Evolutionary conservation across 1,284 basidiomycete genomes (phyloP).

Genomic region (Polyporus tsugae): DNA sequence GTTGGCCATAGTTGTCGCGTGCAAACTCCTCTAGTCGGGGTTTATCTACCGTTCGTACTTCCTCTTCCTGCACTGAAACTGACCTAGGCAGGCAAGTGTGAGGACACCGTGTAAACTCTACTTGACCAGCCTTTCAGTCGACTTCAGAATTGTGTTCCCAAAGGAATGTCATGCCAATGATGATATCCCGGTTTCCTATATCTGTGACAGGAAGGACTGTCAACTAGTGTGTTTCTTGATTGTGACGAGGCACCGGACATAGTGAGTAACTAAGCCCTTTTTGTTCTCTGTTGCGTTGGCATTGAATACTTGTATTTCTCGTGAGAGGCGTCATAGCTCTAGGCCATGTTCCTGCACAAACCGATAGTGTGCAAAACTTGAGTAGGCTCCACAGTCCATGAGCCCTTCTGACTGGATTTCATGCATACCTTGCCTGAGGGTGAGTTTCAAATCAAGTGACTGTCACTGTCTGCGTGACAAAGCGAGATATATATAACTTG

Average conservation of each 20-base stretch:
- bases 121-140: conserved; percentile 12
- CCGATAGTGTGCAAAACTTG: no score
- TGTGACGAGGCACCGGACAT: no score
- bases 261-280: no score
- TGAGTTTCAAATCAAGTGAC: no score
- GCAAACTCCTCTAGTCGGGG: neutral
- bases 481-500: conserved; percentile 37
- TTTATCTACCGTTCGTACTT: conserved; percentile 4
- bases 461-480: no score
- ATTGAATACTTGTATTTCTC: no score
- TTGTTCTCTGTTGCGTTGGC: no score
- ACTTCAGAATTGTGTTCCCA: conserved; percentile 13
- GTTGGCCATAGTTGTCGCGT: neutral
- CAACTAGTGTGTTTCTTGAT: neutral
- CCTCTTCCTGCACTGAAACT: neutral
- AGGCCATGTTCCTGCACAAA: no score
- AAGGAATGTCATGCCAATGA: conserved; percentile 9
- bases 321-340: no score
- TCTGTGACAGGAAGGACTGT: conserved; percentile 2
- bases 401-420: no score
- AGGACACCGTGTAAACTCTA: conserved; percentile 20
- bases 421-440: no score
- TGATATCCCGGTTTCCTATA: conserved; percentile 14
- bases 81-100: conserved; percentile 11
- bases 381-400: no score